Percentiles rank a stretch among this genome's conserved stretches.
Conservation (phyloP, 192 early-diverging fungal species). For the Coemansia pectinata region DNA sequence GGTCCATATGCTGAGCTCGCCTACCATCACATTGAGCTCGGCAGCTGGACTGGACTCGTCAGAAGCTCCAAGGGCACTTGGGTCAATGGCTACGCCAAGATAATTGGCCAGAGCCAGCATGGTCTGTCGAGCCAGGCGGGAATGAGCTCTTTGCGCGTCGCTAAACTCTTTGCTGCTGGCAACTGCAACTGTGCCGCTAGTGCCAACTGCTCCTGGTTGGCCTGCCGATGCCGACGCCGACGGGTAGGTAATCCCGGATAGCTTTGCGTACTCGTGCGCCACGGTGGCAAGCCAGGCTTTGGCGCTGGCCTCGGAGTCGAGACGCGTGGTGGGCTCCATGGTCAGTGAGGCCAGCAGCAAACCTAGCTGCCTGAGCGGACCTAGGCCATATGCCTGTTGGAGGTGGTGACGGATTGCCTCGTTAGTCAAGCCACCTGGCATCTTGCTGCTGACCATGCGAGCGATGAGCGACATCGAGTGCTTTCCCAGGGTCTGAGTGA, state of each 20-base stretch:
- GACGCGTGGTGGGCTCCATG: constrained; percentile 80
- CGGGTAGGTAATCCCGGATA: constrained; percentile 60
- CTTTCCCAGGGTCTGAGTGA: constrained; percentile 72
- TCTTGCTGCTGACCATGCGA: constrained; percentile 83
- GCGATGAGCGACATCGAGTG: constrained; percentile 72
- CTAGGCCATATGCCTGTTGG: constrained; percentile 60
- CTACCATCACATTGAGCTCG: constrained; percentile 66
- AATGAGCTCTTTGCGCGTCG: constrained; percentile 68
- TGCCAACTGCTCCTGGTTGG: constrained; percentile 58
- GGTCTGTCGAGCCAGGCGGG: constrained; percentile 67
- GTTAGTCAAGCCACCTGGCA: constrained; percentile 87
- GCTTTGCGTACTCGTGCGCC: constrained; percentile 70
- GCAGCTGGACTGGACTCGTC: constrained; percentile 60
- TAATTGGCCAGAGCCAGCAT: constrained; percentile 78
- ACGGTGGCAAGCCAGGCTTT: constrained; percentile 76
- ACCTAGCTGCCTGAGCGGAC: constrained; percentile 63
- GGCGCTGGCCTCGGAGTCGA: constrained; percentile 72
- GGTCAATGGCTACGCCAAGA: constrained; percentile 72
- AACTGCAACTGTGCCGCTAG: constrained; percentile 64
- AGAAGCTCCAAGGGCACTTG: constrained; percentile 63
- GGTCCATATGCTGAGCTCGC: constrained; percentile 57
- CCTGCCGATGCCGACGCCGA: constrained; percentile 20
- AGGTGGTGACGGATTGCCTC: constrained; percentile 72
- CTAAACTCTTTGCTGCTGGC: constrained; percentile 84
- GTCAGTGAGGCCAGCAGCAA: constrained; percentile 76